These are phyloP conservation scores for Keithomyces neogunnii DNA, from an alignment of 2,329 filamentous ascomycete genomes.

Conservation along the genomic window DNA sequence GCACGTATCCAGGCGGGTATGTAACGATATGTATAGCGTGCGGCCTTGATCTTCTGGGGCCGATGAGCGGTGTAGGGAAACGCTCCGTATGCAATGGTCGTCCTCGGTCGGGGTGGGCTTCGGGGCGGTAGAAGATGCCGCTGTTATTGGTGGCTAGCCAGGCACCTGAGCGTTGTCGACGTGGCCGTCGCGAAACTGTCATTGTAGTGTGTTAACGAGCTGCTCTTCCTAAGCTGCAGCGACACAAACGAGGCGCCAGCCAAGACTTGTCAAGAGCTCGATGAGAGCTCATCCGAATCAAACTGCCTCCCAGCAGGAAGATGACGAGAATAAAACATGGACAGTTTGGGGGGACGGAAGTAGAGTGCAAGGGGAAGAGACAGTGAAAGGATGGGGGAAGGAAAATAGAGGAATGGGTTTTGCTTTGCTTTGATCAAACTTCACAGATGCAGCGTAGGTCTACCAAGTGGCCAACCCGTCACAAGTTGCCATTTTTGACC, in stretches of 20 bases:
- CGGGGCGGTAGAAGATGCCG: constrained; percentile 9
- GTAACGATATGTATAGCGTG: constrained; percentile 35
- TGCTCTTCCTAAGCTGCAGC: neutral
- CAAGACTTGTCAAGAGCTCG: neutral
- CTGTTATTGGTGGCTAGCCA: constrained; percentile 5
- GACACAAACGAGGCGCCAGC: neutral
- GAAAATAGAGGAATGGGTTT: neutral
- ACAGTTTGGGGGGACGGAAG: no score
- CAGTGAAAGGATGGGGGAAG: neutral
- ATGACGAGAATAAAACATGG: no score
- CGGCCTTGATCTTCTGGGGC: constrained; percentile 28
- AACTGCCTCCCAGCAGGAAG: neutral
- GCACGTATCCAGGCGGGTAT: constrained; percentile 34
- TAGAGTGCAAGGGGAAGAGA: neutral
- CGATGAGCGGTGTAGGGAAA: constrained; percentile 30
- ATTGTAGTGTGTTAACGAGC: constrained; percentile 5
- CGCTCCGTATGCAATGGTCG: constrained; percentile 3
- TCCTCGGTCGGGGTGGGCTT: constrained; percentile 1
- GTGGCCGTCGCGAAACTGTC: constrained; percentile 5
- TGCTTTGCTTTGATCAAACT: neutral
- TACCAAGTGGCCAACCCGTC: neutral
- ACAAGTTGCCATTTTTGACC: constrained; percentile 4
- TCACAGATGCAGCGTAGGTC: neutral
- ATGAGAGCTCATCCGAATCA: neutral
- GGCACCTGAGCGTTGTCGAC: constrained; percentile 4